Evolutionary conservation across 345 rosid genomes (phyloP), one percentile per base, ranked within the genome.

Genomic region (Garcia nutans): DNA sequence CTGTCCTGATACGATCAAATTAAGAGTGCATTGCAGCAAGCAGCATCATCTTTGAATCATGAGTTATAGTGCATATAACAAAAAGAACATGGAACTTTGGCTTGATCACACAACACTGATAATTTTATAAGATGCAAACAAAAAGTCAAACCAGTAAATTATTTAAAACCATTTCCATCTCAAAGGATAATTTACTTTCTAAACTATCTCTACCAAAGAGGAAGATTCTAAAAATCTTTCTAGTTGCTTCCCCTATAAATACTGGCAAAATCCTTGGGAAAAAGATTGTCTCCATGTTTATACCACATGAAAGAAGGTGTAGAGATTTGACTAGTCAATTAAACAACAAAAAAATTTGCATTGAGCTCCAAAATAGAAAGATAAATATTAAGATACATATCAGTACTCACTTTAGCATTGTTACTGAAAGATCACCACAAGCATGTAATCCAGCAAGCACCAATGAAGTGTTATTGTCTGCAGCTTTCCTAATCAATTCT

Each of bases 381-480:
- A 71, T 68, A 71, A 59, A 28, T 10, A 44, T 22, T 56, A 52
- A 68, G 50, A 31, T 23, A 61, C 58, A 54, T 45, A 52, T 41
- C 47, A 61, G 77, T 71, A 88, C 92, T 88, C 82, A 91, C 97
- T 80, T 85, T 70, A 95, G 88, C 97, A 95, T 95, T 62, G 94
- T 91, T 72, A 91, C 94, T 24, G 97, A 92, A 65, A 92, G 94
- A 89, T 95, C 97, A 23, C 99, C 99, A 72, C 99, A 95, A 44
- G 99, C 97, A 86, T 95, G 99, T 80, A 92, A 91, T 64, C 99
- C 97, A 73, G 99, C 93, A 79, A 95, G 96, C 77, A 92, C 88
- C 73, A 91, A 80, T 72, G 97, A 86, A 68, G 82, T 77, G 23
- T 76, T 69, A 79, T 50, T 59, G 22, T 62, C 83, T 68, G 73